Evolutionary conservation across 2,329 filamentous ascomycete species (phyloP).

Genomic region (Mariannaea elegans): DNA sequence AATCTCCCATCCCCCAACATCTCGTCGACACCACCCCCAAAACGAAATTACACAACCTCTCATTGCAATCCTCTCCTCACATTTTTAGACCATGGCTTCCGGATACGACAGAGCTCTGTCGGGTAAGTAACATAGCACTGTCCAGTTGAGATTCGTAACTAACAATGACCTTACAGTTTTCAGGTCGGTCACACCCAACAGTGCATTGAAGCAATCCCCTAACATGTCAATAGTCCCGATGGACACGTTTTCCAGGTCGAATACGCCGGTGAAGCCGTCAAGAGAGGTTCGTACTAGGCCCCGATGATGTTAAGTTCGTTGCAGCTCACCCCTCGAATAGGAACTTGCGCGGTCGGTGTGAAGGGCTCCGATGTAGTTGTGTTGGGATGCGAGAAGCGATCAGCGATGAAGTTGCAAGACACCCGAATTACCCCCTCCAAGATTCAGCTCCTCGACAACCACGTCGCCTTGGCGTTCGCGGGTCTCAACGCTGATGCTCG

Average conservation of each 20-base stretch:
- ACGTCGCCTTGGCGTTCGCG: conserved; percentile 96
- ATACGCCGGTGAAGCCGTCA: conserved; percentile 98
- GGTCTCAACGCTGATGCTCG: conserved; percentile 97
- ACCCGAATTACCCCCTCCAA: conserved; percentile 99
- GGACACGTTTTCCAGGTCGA: conserved; percentile 99
- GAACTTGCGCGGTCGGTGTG: conserved; percentile 97
- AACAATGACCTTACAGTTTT: conserved; percentile 74
- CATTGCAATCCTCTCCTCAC: conserved; percentile 4
- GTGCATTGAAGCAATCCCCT: conserved; percentile 44
- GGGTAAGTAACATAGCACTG: conserved; percentile 69
- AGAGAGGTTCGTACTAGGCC: conserved; percentile 75
- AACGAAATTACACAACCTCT: not conserved
- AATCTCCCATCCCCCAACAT: conserved; percentile 15
- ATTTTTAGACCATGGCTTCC: conserved; percentile 72
- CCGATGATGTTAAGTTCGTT: conserved; percentile 2
- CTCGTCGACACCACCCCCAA: conserved; percentile 1
- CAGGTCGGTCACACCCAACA: conserved; percentile 63
- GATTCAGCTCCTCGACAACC: conserved; percentile 94
- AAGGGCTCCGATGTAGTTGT: conserved; percentile 96
- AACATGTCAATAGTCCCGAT: conserved; percentile 79
- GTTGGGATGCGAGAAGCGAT: conserved; percentile 97
- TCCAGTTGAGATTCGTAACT: conserved; percentile 50
- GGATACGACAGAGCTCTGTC: conserved; percentile 99
- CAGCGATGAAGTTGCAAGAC: conserved; percentile 99
- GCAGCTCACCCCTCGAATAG: conserved; percentile 54